Conservation (phyloP, 1,139 yeast species). For the Candida tunisiensis region DNA sequence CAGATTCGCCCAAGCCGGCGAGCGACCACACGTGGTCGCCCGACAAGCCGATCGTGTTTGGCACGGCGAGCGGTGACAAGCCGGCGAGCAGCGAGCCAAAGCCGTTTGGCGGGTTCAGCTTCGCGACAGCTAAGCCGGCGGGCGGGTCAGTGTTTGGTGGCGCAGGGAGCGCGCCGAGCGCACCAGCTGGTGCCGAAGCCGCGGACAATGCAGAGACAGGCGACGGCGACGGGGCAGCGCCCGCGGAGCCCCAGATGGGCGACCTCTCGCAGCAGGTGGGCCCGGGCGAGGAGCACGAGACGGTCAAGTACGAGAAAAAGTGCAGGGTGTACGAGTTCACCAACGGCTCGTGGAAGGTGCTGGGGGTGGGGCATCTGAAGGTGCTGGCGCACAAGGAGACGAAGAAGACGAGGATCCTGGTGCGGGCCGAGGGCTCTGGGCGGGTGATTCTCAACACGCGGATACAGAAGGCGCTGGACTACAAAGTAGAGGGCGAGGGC, state of each 20-base stretch:
- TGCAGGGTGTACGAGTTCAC: conserved; percentile 53
- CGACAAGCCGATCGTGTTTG: conserved; percentile 19
- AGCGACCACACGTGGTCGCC: conserved; percentile 16
- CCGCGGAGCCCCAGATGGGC: conserved; percentile 13
- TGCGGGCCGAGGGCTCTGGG: conserved; percentile 82
- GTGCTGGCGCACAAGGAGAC: conserved; percentile 43
- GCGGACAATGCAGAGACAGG: conserved; percentile 5
- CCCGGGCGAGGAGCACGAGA: conserved; percentile 85
- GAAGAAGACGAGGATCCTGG: conserved; percentile 48
- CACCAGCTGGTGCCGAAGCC: conserved; percentile 5
- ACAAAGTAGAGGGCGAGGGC: conserved; percentile 15
- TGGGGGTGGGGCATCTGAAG: conserved; percentile 75
- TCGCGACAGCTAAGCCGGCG: neutral
- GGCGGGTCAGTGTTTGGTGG: conserved; percentile 1
- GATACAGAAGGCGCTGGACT: conserved; percentile 35
- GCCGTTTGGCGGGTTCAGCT: neutral
- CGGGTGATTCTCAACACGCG: conserved; percentile 62
- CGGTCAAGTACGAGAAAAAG: conserved; percentile 41
- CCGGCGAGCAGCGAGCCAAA: conserved; percentile 5
- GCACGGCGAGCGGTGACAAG: conserved; percentile 3
- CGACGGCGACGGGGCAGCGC: conserved; percentile 8
- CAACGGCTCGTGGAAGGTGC: conserved; percentile 14
- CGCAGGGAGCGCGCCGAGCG: neutral
- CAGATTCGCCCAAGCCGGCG: conserved; percentile 2
- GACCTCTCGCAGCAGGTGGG: conserved; percentile 26